Evolutionary conservation across 352 stramenopile genomes (phyloP).

Genomic region (Pelagophyceae sp.): DNA sequence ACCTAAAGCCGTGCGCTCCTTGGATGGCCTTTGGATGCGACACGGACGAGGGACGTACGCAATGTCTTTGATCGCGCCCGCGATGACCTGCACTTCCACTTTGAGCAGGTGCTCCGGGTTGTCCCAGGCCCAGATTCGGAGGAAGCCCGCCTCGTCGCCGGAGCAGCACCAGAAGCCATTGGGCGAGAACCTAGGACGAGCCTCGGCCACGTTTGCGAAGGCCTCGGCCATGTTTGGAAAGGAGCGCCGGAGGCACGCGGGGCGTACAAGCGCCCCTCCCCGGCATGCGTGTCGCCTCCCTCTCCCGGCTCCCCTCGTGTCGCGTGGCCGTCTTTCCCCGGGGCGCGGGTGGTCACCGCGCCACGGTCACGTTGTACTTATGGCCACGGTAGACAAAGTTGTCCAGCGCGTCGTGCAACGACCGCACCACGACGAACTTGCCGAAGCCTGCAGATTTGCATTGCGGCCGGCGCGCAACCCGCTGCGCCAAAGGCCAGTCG

Average conservation of each 20-base stretch:
- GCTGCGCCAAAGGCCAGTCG: no score
- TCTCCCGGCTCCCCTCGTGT: no score
- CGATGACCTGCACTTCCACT: slow-evolving; percentile 74
- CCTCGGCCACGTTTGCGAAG: slow-evolving; percentile 65
- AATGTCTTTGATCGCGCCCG: slow-evolving; percentile 81
- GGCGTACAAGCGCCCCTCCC: no score
- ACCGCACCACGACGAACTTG: slow-evolving; percentile 77
- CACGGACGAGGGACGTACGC: no score
- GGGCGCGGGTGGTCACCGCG: no score
- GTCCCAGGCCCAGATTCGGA: slow-evolving; percentile 90
- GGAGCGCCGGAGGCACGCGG: no score
- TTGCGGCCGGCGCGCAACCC: no score
- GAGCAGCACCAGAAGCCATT: slow-evolving; percentile 86
- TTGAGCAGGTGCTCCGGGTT: slow-evolving; percentile 91
- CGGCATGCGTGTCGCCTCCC: no score
- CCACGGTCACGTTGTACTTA: slow-evolving; percentile 73
- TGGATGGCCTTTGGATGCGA: no score
- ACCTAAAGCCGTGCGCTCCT: no score
- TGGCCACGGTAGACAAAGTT: slow-evolving; percentile 90
- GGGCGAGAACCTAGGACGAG: slow-evolving; percentile 85
- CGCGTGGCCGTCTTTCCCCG: no score
- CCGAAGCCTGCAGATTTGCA: no score
- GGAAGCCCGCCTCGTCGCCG: slow-evolving; percentile 71
- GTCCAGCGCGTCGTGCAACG: slow-evolving; percentile 64
- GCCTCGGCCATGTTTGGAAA: slow-evolving; percentile 24